These are phyloP conservation scores for Cercophora newfieldiana DNA, from an alignment of 495 filamentous ascomycete genomes.

Conservation along the genomic window DNA sequence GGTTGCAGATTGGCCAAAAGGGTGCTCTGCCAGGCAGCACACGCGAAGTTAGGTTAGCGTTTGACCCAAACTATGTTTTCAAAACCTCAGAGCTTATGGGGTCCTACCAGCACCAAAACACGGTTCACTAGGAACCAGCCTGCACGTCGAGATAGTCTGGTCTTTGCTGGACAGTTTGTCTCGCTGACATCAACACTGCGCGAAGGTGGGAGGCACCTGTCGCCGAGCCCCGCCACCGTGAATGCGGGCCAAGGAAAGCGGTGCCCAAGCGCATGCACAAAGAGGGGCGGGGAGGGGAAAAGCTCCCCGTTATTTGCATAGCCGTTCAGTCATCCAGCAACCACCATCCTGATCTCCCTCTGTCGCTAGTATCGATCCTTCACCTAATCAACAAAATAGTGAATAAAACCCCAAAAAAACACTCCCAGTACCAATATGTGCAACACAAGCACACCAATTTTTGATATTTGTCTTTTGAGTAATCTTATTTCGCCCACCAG, in stretches of 20 bases:
- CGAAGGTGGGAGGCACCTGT: neutral
- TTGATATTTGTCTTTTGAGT: conserved; percentile 27
- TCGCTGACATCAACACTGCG: neutral
- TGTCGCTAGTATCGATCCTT: conserved; percentile 26
- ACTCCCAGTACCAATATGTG: conserved; percentile 31
- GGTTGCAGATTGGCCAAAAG: neutral
- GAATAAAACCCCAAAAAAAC: conserved; percentile 13
- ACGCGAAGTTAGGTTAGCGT: neutral
- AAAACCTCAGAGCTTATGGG: neutral
- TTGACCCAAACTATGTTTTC: neutral
- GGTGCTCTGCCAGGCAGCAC: conserved; percentile 3
- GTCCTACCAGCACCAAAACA: neutral
- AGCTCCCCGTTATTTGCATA: neutral
- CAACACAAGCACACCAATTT: conserved; percentile 26
- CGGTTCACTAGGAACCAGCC: neutral
- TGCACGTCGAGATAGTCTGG: neutral
- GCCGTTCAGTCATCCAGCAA: neutral
- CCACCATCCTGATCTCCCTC: neutral
- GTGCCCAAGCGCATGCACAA: neutral
- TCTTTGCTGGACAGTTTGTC: neutral
- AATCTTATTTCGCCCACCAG: conserved; percentile 27
- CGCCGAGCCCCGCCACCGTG: neutral
- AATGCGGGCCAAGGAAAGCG: neutral
- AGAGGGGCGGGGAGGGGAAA: neutral
- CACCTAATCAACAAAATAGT: conserved; percentile 10